Base-by-base conservation (phyloP, 371 early-diverging fungal genomes). In the Rhizomucor miehei region DNA sequence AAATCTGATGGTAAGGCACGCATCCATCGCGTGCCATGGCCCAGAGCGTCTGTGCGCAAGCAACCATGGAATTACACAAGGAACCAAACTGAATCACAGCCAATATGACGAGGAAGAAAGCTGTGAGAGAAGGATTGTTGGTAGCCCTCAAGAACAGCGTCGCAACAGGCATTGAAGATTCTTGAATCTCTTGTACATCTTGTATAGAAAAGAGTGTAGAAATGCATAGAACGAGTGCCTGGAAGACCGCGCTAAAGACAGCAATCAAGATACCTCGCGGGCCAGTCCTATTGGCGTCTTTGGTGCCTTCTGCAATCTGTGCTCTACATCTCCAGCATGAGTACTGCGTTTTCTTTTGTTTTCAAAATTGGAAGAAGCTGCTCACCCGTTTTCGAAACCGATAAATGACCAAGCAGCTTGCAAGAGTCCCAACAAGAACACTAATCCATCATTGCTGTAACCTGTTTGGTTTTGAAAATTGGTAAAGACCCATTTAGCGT, bases 241-340 rank as follows among this genome's bases (percentile, higher is more conserved):
- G 71, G 3, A 71, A 24, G 35, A 71, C 49, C 8, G 72, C 69
- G 29, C 64, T 54, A 11, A 55, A 23, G 9, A 75, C 63, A 25
- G 68, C 67, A 14, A 71, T 60, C 14, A 75, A 52, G 23, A 75
- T 66, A 29, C 75, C 75, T 13, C 69, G 59, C 1, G 75, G 72
- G 34, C 69, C 75, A 9, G 69, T 65, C 1, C 46, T 40, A 45
- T 60, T 63, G 10, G 75, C 75, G 23, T 64, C 57, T 36, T 69
- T 59, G 10, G 75, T 75, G 14, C 67, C 71, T 55, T 75, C 75
- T 0, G 66, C 65, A 39, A 75, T 71, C 43, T 71, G 71, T 13
- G 68, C 71, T 16, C 29, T 29, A 8, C 8, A n/a, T 41, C 4
- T 41, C 6, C 11, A 41, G 14, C 16, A 14, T 38, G 14, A 38